These are phyloP conservation scores for Metschnikowia vanudenii DNA, from an alignment of 805 yeast species.

Conservation along the genomic window DNA sequence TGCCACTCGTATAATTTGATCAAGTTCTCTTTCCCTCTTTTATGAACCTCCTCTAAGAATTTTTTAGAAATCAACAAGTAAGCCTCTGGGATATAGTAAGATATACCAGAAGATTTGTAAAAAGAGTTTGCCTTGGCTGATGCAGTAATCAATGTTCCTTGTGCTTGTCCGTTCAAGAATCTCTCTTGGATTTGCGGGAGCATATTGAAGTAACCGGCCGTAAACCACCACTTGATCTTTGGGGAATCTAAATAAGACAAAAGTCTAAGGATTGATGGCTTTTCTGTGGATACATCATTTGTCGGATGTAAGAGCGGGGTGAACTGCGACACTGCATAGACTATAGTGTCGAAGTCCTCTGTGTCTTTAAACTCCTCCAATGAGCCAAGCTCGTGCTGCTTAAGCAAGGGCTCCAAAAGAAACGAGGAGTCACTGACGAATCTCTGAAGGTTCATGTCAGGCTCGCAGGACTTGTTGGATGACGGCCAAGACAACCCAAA, in stretches of 20 bases:
- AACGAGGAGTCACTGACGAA: slow-evolving; percentile 58
- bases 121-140: slow-evolving; percentile 91
- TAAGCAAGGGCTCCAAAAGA: slow-evolving; percentile 58
- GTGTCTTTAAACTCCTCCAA: slow-evolving; percentile 35
- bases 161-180: slow-evolving; percentile 56
- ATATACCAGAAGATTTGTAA: slow-evolving; percentile 77
- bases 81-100: slow-evolving; percentile 81
- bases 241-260: slow-evolving; percentile 57
- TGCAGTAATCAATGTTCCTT: slow-evolving; percentile 81
- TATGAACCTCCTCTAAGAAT: slow-evolving; percentile 56
- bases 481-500: slow-evolving; percentile 74
- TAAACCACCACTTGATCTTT: slow-evolving; percentile 72
- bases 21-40: slow-evolving; percentile 37
- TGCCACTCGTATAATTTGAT: slow-evolving; percentile 80
- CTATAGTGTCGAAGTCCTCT: slow-evolving; percentile 53
- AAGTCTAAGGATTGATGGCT: slow-evolving; percentile 61
- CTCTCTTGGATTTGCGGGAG: slow-evolving; percentile 64
- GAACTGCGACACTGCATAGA: slow-evolving; percentile 90
- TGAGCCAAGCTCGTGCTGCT: slow-evolving; percentile 36
- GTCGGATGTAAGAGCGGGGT: slow-evolving; percentile 72
- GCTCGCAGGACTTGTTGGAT: slow-evolving; percentile 64
- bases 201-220: slow-evolving; percentile 97
- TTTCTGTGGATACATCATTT: slow-evolving; percentile 70
- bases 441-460: slow-evolving; percentile 49
- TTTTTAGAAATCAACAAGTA: slow-evolving; percentile 71